Base-by-base conservation (phyloP, 441 rosid genomes). In the Croton setiger region DNA sequence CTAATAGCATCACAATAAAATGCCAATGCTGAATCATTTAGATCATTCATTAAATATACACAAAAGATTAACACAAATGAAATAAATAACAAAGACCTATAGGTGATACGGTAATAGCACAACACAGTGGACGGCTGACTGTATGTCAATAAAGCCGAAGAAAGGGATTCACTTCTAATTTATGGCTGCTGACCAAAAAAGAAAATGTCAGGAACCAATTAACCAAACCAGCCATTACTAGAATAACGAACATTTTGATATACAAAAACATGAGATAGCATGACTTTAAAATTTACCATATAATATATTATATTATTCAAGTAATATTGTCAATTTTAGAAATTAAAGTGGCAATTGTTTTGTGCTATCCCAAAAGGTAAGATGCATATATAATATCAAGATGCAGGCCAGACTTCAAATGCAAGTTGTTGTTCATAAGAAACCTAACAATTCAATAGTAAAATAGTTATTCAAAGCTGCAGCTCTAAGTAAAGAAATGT, bases 91-190 rank as follows among this genome's bases (percentile, higher is more conserved):
- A 62, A 67, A 4, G 33, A 39, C 41, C 43, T 27, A 45, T 7
- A 7, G 47, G 15, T 49, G 48, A 41, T 70, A 27, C 2, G 67
- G 43, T 18, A 15, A 23, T 14, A 41, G 35, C 8, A 55, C 36
- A 18, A 15, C 0, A 43, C 10, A 5, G 10, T 12, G 4, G 39
- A 39, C 15, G 27, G 13, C 39, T 33, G 39, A 18, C 11, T 0
- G 21, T 14, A 43, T 35, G 69, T 58, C 54, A 45, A 23, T 4
- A 8, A 51, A 23, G 48, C 63, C 23, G 14, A 18, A 37, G 2
- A 45, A 63, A 35, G 63, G n/a, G 39, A 60, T 58, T 17, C 54
- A 51, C 43, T 63, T 58, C 43, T 23, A 54, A 36, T 53, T n/a
- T 47, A 21, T 56, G 59, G 27, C 23, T 15, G 23, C 15, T 35